Base-by-base conservation (phyloP, 2,329 filamentous ascomycete genomes). In the Chalaropsis thielavioides region DNA sequence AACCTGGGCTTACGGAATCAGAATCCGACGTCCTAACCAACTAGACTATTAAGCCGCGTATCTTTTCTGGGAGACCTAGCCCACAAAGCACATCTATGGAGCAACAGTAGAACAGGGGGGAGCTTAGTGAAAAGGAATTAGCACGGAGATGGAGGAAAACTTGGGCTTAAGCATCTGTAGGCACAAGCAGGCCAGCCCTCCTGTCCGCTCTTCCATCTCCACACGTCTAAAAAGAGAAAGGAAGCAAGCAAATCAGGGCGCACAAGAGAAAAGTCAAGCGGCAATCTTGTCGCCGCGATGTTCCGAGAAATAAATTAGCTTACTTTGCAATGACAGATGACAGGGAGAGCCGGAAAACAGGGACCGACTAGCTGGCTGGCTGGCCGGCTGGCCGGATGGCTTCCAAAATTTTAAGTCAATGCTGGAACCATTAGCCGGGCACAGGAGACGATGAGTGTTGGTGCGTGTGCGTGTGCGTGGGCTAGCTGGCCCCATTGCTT, bases 1-100 rank as follows among this genome's bases (percentile, higher is more conserved):
- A 63, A 66, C 64, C 64, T 63, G 64, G 64, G 61, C 61, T 63
- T 66, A 63, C 59, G 64, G 64, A 65, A 65, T 62, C 63, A 64
- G 41, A 64, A 64, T 51, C 63, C 63, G 58, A 65, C 60, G 60
- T 66, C 64, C 64, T 60, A 66, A 66, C 64, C 64, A 66, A 66
- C 64, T 63, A 66, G 51, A 63, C 61, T 66, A 63, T 66, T 66
- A 40, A 43, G 61, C 64, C 64, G 24, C 56, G 10, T 11, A 38
- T 15, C 17, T 17, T 49, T 31, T 2, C 27, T 31, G 22, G 11
- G 22, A 8, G 2, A 8, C 17, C 3, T 7, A 5, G 51, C 51
- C 4, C 2, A 10, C 1, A 31, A 17, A 27, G 2, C 1, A 22
- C 5, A 2, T 35, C 24, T 56, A 35, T 35, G 22, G 13, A 31